Conservation (phyloP, 1,284 basidiomycete species). For the Tilletia setariae region DNA sequence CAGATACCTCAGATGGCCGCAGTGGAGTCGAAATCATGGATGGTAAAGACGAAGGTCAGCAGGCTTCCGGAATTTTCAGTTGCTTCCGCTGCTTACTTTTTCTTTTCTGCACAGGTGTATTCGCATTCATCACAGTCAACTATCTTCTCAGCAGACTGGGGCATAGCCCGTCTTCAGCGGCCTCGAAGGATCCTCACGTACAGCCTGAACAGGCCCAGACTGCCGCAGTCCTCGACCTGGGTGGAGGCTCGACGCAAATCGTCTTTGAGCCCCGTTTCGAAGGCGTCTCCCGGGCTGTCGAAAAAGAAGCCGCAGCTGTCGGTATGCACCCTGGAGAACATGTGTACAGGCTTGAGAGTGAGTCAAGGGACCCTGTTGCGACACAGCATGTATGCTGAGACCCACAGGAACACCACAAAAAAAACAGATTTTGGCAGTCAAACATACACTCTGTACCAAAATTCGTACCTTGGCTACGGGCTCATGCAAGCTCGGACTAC, state of each 20-base stretch:
- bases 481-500: slow-evolving; percentile 82
- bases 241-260: slow-evolving; percentile 95
- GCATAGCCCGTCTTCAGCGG: slow-evolving; percentile 7
- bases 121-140: slow-evolving; percentile 97
- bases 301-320: background rate
- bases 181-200: background rate
- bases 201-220: slow-evolving; percentile 56
- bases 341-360: slow-evolving; percentile 71
- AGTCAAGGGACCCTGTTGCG: background rate
- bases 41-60: slow-evolving; percentile 73
- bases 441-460: slow-evolving; percentile 50
- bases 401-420: too few species aligned
- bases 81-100: background rate
- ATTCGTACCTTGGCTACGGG: slow-evolving; percentile 74
- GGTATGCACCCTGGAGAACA: slow-evolving; percentile 80
- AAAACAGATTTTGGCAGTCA: slow-evolving; percentile 37
- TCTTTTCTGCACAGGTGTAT: slow-evolving; percentile 60
- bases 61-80: too few species aligned
- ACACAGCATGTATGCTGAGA: background rate
- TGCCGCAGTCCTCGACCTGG: slow-evolving; percentile 93
- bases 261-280: slow-evolving; percentile 78
- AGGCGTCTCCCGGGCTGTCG: slow-evolving; percentile 49
- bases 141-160: slow-evolving; percentile 60
- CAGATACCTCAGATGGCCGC: slow-evolving; percentile 32
- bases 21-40: slow-evolving; percentile 66